Evolutionary conservation across 768 basidiomycete species (phyloP), one percentile per base, ranked within the genome.

Genomic region (Amanita exitialis): DNA sequence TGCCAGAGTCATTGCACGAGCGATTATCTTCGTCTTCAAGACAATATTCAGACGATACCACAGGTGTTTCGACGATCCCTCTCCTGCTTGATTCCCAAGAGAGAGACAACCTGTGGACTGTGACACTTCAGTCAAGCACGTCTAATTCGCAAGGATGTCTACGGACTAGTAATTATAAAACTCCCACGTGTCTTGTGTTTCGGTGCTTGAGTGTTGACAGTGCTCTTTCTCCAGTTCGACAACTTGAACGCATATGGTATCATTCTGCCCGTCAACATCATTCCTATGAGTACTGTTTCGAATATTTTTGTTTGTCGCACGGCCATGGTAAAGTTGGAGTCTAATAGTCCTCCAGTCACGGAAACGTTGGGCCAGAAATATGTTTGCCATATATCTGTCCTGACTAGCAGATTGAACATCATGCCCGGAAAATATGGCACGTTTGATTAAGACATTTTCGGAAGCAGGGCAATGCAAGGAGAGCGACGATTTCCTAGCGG

Each of bases 131-230:
- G 18, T 28, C 47, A 48, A 25, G 6, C n/a, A 25, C 1, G 23
- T 36, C 12, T 16, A n/a, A 48, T 9, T 27, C 25, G 18, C 20
- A 12, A 37, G n/a, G 27, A 16, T 16, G n/a, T 18, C 21, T 12
- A 42, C 49, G 12, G 8, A 50, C 49, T 50, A 23, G 38, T 42
- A 30, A 34, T 42, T 34, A 42, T 50, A 50, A 32, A 50, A 50
- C 21, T 20, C 41, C 49, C 49, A 50, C 16, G 15, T 37, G 25
- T 49, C 35, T 7, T 25, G 35, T 13, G 28, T 16, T n/a, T 46
- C 5, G 15, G 18, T 23, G 3, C 10, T 0, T 43, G 42, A 27
- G 28, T 21, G 25, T 43, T 9, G 43, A 27, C n/a, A n/a, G 27
- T 6, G 43, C 20, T 25, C 25, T n/a, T 7, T 25, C 20, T 10